Conservation (phyloP, 768 basidiomycete species). For the Suillus americanus region DNA sequence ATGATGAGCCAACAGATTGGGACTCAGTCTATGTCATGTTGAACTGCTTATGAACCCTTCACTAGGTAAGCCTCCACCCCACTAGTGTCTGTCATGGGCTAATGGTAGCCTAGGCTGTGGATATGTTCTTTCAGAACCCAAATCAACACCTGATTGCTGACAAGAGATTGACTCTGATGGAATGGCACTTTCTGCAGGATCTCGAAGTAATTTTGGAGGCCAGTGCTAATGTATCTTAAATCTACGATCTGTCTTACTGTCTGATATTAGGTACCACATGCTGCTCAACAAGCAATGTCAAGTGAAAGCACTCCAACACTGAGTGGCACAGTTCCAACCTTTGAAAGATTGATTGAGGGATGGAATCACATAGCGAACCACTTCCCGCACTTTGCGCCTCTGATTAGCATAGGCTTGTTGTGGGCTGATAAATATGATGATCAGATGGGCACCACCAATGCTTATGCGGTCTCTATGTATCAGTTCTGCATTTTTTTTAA, state of each 20-base stretch:
- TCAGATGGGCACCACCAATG: not conserved
- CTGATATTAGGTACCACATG: constrained; percentile 4
- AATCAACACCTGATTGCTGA: no score
- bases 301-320: not conserved
- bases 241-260: not conserved
- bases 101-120: not conserved
- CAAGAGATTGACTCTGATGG: no score
- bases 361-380: not conserved
- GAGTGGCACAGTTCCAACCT: constrained; percentile 1
- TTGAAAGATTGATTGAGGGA: not conserved
- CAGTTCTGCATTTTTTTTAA: not conserved
- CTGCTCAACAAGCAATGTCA: constrained; percentile 8
- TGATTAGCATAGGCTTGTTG: not conserved
- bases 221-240: not conserved
- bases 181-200: no score
- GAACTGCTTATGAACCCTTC: not conserved
- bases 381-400: no score
- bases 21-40: not conserved
- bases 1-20: not conserved
- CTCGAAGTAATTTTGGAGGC: constrained; percentile 14
- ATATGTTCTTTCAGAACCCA: no score
- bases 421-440: not conserved
- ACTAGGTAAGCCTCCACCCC: not conserved
- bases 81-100: not conserved
- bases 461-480: not conserved